phyloP scores from a whole-genome alignment of 1,284 basidiomycete genomes.

The Fomitopsis betulina region DNA sequence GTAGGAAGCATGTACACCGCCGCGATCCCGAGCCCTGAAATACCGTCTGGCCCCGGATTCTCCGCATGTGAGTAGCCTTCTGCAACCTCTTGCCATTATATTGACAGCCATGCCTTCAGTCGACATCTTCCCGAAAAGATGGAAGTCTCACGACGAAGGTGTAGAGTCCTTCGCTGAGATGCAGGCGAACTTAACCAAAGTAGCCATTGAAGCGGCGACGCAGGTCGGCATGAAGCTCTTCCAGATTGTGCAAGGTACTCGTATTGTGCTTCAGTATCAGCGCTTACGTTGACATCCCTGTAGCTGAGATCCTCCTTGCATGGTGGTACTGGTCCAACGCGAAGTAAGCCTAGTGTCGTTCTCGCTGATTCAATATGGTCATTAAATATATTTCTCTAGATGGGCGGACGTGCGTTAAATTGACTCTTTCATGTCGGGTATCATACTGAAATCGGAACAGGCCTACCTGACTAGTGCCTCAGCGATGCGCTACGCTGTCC shows the following conservation, averaged over 20 bases:
- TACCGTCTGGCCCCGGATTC: slow-evolving; percentile 32
- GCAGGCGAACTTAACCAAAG: slow-evolving; percentile 55
- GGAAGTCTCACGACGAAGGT: slow-evolving; percentile 36
- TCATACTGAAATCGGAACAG: slow-evolving; percentile 28
- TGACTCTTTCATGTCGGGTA: background rate
- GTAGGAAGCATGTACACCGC: slow-evolving; percentile 65
- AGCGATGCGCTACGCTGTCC: slow-evolving; percentile 54
- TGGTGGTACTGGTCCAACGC: slow-evolving; percentile 75
- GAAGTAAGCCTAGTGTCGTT: slow-evolving; percentile 34
- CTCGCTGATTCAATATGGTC: background rate
- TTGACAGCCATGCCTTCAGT: slow-evolving; percentile 26
- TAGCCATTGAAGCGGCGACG: slow-evolving; percentile 44
- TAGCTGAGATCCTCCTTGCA: slow-evolving; percentile 57
- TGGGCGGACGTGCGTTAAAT: slow-evolving; percentile 59
- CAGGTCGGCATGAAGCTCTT: slow-evolving; percentile 52
- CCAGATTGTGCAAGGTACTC: slow-evolving; percentile 57
- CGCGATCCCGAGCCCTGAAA: slow-evolving; percentile 48
- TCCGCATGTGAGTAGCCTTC: slow-evolving; percentile 11
- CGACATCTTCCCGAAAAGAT: slow-evolving; percentile 48
- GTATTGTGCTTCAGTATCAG: background rate
- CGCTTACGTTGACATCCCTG: background rate
- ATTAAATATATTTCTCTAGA: slow-evolving; percentile 28
- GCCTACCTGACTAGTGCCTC: slow-evolving; percentile 55
- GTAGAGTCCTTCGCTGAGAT: slow-evolving; percentile 64
- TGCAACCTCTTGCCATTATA: background rate